Base-by-base conservation (phyloP, 345 rosid genomes). In the Combretum micranthum region DNA sequence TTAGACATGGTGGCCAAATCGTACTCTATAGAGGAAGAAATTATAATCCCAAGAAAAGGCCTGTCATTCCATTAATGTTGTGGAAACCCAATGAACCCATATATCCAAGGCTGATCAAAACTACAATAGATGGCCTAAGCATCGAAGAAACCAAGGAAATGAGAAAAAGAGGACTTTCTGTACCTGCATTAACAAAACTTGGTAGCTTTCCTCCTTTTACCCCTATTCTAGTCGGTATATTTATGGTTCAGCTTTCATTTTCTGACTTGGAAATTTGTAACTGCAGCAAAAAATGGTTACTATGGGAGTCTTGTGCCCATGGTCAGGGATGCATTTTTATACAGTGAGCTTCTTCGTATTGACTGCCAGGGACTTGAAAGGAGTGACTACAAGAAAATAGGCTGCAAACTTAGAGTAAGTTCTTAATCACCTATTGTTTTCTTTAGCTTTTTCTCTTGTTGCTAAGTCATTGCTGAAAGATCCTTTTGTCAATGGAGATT, bases 11-110 rank as follows among this genome's bases (percentile, higher is more conserved):
- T 61, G 95, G 98, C 47, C 72, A 66, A 12, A 75, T 89, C 59
- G 79, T 92, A 14, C 63, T 89, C 18, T 93, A 85, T 53, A 75
- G 97, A 79, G 97, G 99, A 49, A 74, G 94, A 56, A 84, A 89
- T 77, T 89, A 89, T 47, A 73, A 77, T 67, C 78, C 75, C 55
- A 85, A 72, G 83, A 83, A 79, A 77, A 83, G 91, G 69, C 96
- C 94, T 53, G 72, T 71, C 53, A 68, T 93, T 60, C 97, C 97
- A 13, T 60, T 93, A 59, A 85, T 89, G 96, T 64, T 93, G 76
- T 89, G 99, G 97, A 87, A 73, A 70, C 99, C 94, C 74, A 94
- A 86, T 44, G 96, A 93, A 66, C 99, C 96, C 0, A 72, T 86
- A 42, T 89, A 93, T 66, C 96, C 97, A 47, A 79, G 77, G 77